These are phyloP conservation scores for Collybiopsis luxurians DNA, from an alignment of 768 basidiomycete species.

Conservation along the genomic window DNA sequence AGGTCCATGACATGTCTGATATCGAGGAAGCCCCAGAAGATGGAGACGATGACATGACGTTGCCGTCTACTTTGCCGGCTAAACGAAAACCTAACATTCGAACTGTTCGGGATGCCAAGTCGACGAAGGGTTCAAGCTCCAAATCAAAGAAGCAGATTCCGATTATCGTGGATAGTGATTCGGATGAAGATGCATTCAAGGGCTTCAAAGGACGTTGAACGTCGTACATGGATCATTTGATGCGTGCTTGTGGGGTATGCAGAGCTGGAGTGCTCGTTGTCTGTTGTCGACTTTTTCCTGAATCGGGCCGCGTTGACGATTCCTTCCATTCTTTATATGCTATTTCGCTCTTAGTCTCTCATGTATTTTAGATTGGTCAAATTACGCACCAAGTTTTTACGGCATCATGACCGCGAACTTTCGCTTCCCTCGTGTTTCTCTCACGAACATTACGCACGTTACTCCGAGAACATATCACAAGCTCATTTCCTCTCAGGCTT, in stretches of 20 bases:
- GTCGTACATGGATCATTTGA: not conserved
- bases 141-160: conserved; percentile 30
- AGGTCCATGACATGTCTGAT: conserved; percentile 17
- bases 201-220: conserved; percentile 48
- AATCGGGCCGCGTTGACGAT: not conserved
- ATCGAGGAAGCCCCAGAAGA: conserved; percentile 2
- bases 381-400: not conserved
- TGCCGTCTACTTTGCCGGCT: conserved; percentile 22
- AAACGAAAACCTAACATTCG: conserved; percentile 18
- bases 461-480: no score
- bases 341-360: not conserved
- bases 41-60: conserved; percentile 13
- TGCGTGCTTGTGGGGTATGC: not conserved
- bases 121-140: conserved; percentile 10
- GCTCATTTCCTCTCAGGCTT: no score
- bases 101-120: conserved; percentile 4
- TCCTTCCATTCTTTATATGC: no score
- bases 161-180: conserved; percentile 59
- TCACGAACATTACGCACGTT: no score
- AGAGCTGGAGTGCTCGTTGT: not conserved
- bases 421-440: not conserved
- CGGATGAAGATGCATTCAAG: conserved; percentile 68
- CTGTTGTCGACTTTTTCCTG: not conserved
- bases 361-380: not conserved
- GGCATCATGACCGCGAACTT: not conserved